Percentiles rank a stretch among this genome's conserved stretches.
Evolutionary conservation across 2,329 filamentous ascomycete genomes (phyloP).

Genomic region (Hawksworthiomyces lignivorus): DNA sequence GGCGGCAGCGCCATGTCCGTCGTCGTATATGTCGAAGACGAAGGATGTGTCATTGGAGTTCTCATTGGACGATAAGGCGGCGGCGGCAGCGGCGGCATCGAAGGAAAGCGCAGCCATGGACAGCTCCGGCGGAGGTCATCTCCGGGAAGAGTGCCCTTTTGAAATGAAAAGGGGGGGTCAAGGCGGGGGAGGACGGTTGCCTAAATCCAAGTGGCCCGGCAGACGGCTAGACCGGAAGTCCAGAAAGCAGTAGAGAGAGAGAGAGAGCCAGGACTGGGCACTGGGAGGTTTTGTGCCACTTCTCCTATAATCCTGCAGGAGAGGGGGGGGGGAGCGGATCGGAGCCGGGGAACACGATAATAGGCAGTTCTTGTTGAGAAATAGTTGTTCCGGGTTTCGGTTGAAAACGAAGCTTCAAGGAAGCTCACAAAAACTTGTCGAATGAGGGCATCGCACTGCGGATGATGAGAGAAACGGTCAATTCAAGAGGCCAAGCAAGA

Average conservation of each 20-base stretch:
- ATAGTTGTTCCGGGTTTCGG: too few relatives aligned
- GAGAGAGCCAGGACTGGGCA: neutral
- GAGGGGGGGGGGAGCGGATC: too few relatives aligned
- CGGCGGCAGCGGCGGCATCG: slow-evolving; percentile 33
- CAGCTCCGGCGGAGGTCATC: slow-evolving; percentile 19
- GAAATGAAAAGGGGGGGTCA: neutral
- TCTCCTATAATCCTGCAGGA: too few relatives aligned
- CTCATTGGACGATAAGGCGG: slow-evolving; percentile 2
- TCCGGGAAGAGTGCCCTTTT: slow-evolving; percentile 6
- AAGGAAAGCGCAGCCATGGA: slow-evolving; percentile 48
- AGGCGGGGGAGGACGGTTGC: neutral
- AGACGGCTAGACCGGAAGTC: too few relatives aligned
- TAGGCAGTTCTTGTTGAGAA: too few relatives aligned
- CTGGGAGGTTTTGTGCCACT: too few relatives aligned
- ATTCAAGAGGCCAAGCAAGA: neutral
- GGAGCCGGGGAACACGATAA: too few relatives aligned
- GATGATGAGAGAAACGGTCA: neutral
- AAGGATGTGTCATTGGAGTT: neutral
- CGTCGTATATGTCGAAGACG: slow-evolving; percentile 36
- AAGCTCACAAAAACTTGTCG: neutral
- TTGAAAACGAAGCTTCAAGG: neutral
- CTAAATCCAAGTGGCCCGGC: too few relatives aligned
- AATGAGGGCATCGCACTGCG: slow-evolving; percentile 1
- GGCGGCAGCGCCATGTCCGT: slow-evolving; percentile 25
- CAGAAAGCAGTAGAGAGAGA: too few relatives aligned